Conservation (phyloP, 257 asterid species). For the Ajuga chamaepitys region DNA sequence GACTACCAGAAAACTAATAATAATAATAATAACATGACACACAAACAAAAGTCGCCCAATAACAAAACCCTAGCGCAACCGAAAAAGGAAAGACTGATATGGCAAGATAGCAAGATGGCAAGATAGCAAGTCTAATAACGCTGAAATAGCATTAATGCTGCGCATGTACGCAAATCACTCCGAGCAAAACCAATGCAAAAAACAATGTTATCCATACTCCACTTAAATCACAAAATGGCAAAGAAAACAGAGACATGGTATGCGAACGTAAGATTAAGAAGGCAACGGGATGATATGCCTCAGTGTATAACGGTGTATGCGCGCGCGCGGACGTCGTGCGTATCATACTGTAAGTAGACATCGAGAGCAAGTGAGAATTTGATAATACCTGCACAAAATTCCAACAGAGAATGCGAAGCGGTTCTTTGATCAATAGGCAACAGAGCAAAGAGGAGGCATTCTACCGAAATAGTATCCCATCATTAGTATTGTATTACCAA, state of each 20-base stretch:
- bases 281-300: not conserved
- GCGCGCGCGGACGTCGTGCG: too few relatives aligned
- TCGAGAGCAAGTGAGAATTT: too few relatives aligned
- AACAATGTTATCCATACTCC: not conserved
- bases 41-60: not conserved
- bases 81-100: not conserved
- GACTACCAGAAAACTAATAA: not conserved
- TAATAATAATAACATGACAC: too few relatives aligned
- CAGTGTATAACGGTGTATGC: not conserved
- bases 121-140: not conserved
- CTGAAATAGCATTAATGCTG: not conserved
- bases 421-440: too few relatives aligned
- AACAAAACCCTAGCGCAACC: not conserved
- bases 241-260: not conserved
- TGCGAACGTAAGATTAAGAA: not conserved
- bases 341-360: too few relatives aligned
- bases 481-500: too few relatives aligned
- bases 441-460: too few relatives aligned
- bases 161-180: not conserved
- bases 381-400: too few relatives aligned
- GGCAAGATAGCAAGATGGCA: not conserved
- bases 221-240: not conserved
- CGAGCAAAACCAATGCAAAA: not conserved
- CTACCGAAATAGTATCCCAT: too few relatives aligned
- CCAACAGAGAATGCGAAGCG: too few relatives aligned